Evolutionary conservation across 176 grass and related monocot species (phyloP).

Genomic region (Rhipidocladum racemiflorum): DNA sequence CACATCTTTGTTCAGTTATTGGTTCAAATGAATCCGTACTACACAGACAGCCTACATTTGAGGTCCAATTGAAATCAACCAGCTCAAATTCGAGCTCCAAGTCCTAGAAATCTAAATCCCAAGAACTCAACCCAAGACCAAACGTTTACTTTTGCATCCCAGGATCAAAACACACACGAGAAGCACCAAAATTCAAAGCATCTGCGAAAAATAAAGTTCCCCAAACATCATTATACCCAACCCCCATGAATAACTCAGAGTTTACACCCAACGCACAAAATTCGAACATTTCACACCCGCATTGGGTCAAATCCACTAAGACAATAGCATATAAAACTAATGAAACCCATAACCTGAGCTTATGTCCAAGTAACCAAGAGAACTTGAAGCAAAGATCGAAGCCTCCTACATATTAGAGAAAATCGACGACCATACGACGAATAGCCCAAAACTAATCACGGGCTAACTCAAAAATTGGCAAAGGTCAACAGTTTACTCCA

Average conservation of each 20-base stretch:
- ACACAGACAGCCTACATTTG: background rate
- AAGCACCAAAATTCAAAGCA: background rate
- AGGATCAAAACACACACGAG: background rate
- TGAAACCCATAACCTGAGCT: background rate
- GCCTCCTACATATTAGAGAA: background rate
- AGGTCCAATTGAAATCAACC: background rate
- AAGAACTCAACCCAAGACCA: background rate
- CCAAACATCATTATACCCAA: background rate
- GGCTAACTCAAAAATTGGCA: background rate
- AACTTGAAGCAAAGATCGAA: slow-evolving; percentile 1
- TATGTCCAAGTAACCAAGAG: background rate
- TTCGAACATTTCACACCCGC: background rate
- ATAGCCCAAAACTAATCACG: background rate
- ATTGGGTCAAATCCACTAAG: background rate
- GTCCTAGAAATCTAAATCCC: background rate
- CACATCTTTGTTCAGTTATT: background rate
- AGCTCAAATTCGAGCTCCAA: slow-evolving; percentile 9
- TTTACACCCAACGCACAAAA: background rate
- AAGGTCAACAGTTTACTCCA: slow-evolving; percentile 1
- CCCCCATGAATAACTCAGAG: background rate
- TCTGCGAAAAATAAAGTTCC: background rate
- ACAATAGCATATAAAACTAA: background rate
- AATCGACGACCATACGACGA: background rate
- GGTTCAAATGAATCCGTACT: slow-evolving; percentile 22
- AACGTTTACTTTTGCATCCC: background rate